Evolutionary conservation across 2,329 filamentous ascomycete genomes (phyloP).

Genomic region (Aspergillus brunneoviolaceus): DNA sequence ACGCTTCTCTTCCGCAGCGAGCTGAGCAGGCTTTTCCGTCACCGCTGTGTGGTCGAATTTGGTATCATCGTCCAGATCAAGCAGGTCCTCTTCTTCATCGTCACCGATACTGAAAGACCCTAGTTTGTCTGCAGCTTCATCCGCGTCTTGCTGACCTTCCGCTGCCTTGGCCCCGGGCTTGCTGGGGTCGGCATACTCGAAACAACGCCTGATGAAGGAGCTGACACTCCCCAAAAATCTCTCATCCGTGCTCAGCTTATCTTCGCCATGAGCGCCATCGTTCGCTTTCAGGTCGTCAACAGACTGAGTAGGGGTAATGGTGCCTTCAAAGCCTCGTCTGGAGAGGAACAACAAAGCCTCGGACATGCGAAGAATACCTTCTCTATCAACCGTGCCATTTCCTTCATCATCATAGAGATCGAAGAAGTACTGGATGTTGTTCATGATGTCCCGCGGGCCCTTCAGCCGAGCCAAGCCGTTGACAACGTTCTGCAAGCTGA

Average conservation of each 20-base stretch:
- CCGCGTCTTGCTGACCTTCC: slow-evolving; percentile 31
- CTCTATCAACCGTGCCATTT: slow-evolving; percentile 88
- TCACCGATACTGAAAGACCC: slow-evolving; percentile 74
- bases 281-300: slow-evolving; percentile 52
- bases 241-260: slow-evolving; percentile 69
- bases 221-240: slow-evolving; percentile 89
- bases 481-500: slow-evolving; percentile 90
- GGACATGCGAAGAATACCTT: slow-evolving; percentile 91
- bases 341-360: slow-evolving; percentile 92
- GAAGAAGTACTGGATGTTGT: slow-evolving; percentile 96
- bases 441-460: slow-evolving; percentile 94
- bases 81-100: slow-evolving; percentile 57
- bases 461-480: slow-evolving; percentile 88
- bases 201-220: slow-evolving; percentile 92
- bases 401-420: slow-evolving; percentile 92
- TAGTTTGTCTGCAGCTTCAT: slow-evolving; percentile 41
- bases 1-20: slow-evolving; percentile 21
- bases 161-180: slow-evolving; percentile 58
- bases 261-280: slow-evolving; percentile 37
- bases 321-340: slow-evolving; percentile 77
- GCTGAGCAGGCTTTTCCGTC: slow-evolving; percentile 14
- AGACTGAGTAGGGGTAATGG: slow-evolving; percentile 65
- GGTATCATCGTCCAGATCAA: slow-evolving; percentile 39
- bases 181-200: slow-evolving; percentile 96
- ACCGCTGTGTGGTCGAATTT: slow-evolving; percentile 27